A percentile compares a stretch with the other conserved stretches of the same genome.
These are phyloP conservation scores for Arabidopsis arenosa DNA, from an alignment of 345 rosid genomes.

Conservation along the genomic window DNA sequence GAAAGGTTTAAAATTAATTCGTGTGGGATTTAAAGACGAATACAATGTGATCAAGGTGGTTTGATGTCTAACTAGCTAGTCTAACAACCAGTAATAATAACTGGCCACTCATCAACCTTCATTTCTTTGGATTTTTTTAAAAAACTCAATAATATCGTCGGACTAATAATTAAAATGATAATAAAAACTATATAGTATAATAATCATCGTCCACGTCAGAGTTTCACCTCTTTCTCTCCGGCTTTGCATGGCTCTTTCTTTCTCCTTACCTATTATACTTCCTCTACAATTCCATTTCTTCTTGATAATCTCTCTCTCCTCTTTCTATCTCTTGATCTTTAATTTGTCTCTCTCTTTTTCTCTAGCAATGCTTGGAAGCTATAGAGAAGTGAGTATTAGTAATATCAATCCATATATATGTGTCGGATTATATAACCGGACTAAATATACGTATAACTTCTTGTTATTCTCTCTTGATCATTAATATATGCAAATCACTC, in stretches of 20 bases:
- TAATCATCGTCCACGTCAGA: constrained; percentile 52
- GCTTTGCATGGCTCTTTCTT: constrained; percentile 63
- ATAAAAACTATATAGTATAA: constrained; percentile 6
- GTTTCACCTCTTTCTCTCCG: constrained; percentile 44
- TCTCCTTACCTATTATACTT: constrained; percentile 44
- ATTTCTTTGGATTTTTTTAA: background rate
- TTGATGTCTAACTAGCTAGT: constrained; percentile 30
- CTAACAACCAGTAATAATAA: constrained; percentile 40
- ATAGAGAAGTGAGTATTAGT: constrained; percentile 51
- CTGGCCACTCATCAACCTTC: constrained; percentile 37
- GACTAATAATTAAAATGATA: constrained; percentile 10
- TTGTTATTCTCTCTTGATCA: background rate
- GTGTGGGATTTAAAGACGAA: constrained; percentile 35
- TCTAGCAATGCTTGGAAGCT: constrained; percentile 49
- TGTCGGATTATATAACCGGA: background rate
- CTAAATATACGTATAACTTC: background rate
- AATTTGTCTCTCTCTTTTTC: constrained; percentile 1
- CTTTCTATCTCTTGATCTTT: background rate
- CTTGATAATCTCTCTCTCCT: constrained; percentile 9
- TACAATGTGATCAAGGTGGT: constrained; percentile 29
- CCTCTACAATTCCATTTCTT: constrained; percentile 8
- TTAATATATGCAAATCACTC: background rate
- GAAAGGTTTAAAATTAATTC: constrained; percentile 10
- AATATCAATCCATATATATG: background rate
- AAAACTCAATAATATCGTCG: constrained; percentile 17